Evolutionary conservation across 2,329 filamentous ascomycete genomes (phyloP), one percentile per base, ranked within the genome.

Genomic region (Keithomyces neogunnii): DNA sequence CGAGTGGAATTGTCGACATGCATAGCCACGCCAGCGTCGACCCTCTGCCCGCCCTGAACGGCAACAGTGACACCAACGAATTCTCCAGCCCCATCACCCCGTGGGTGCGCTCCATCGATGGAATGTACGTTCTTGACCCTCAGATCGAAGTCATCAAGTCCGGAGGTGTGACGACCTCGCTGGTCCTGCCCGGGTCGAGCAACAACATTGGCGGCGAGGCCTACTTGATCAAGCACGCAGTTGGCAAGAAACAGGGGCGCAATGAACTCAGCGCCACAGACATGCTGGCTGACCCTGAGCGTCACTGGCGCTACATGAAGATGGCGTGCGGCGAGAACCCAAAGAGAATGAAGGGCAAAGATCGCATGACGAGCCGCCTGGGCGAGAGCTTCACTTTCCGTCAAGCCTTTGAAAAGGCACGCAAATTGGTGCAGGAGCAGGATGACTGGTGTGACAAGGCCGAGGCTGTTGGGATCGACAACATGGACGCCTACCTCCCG

Each of bases 321-420:
- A 88, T 88, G 84, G 85, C 85, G 0, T 88, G 84, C 56, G 84
- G 84, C 36, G 84, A 88, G 66, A 88, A 88, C 58, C 71, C 84
- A 2, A 86, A 86, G 68, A 68, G 74, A 1, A 84, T 86, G 53
- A 82, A 82, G 8, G 71, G 70, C 45, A 60, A 68, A 4, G 80
- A 80, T 48, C 69, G 70, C 45, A 82, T 81, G 0, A 73, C 73
- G 50, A 85, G 79, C 54, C 72, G 85, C 1, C 69, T 88, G 60
- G 85, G 85, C 7, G 83, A 88, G 66, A 84, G 82, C 46, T 88
- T 81, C 75, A 76, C 82, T 55, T 85, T 88, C 59, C 75, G 85
- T 2, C 82, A 83, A 53, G 82, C 82, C 1, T 82, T 87, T 55
- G 82, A 86, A 62, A 74, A 81, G 60, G 84, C 84, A 0, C 68